Evolutionary conservation across 352 stramenopile species (phyloP).

Genomic region (Peronospora farinosa): DNA sequence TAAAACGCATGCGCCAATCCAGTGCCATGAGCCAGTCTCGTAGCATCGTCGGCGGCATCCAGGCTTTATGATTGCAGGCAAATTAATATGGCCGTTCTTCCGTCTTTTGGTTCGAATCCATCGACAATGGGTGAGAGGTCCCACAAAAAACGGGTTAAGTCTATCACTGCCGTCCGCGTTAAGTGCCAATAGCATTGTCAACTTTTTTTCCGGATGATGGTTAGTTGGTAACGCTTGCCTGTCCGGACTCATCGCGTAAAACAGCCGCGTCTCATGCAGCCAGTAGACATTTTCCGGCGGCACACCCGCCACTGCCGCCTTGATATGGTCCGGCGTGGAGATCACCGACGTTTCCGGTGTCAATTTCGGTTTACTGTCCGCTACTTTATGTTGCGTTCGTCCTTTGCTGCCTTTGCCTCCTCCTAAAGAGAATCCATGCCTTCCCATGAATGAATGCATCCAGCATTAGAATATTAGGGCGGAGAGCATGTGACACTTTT

Average conservation of each 20-base stretch:
- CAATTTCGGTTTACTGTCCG: slow-evolving; percentile 25
- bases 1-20: slow-evolving; percentile 73
- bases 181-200: slow-evolving; percentile 58
- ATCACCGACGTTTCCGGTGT: slow-evolving; percentile 37
- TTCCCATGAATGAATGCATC: slow-evolving; percentile 78
- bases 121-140: slow-evolving; percentile 28
- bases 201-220: slow-evolving; percentile 33
- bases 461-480: slow-evolving; percentile 81
- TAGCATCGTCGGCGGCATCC: slow-evolving; percentile 68
- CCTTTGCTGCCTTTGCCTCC: slow-evolving; percentile 23
- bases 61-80: slow-evolving; percentile 61
- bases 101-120: not conserved
- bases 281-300: slow-evolving; percentile 59
- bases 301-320: slow-evolving; percentile 39
- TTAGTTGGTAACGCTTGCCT: slow-evolving; percentile 17
- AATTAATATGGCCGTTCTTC: slow-evolving; percentile 46
- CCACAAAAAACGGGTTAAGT: slow-evolving; percentile 65
- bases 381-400: slow-evolving; percentile 7
- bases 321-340: slow-evolving; percentile 37
- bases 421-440: slow-evolving; percentile 54
- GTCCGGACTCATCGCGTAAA: slow-evolving; percentile 41
- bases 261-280: slow-evolving; percentile 66
- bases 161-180: slow-evolving; percentile 68
- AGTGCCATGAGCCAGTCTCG: slow-evolving; percentile 71
- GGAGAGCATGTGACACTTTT: slow-evolving; percentile 29